Percentiles rank a stretch among this genome's conserved stretches.
Evolutionary conservation across 176 grass and related monocot species (phyloP).

Genomic region (Typha latifolia): DNA sequence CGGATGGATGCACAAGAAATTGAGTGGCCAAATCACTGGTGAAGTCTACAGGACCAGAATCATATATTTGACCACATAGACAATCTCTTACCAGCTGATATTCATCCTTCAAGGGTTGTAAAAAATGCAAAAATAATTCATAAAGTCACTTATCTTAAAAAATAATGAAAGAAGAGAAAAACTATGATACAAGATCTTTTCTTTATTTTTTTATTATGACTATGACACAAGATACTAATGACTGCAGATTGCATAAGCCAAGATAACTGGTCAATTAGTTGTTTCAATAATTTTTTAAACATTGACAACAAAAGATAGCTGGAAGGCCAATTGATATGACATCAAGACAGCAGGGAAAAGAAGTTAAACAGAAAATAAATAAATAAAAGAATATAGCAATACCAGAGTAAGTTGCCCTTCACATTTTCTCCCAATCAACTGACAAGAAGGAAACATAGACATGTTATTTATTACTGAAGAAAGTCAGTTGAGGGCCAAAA

Average conservation of each 20-base stretch:
- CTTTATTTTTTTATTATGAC: too few relatives aligned
- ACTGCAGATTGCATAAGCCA: background rate
- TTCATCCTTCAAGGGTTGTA: slow-evolving; percentile 43
- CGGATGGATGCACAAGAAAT: slow-evolving; percentile 77
- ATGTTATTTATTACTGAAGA: slow-evolving; percentile 5
- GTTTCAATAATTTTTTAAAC: background rate
- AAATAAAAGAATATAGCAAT: slow-evolving; percentile 16
- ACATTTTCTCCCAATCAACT: slow-evolving; percentile 64
- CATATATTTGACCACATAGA: slow-evolving; percentile 81
- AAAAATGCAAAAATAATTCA: slow-evolving; percentile 1
- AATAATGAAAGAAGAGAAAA: too few relatives aligned
- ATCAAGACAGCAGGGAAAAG: too few relatives aligned
- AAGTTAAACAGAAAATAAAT: background rate
- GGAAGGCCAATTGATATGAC: too few relatives aligned
- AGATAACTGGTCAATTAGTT: background rate
- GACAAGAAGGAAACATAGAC: slow-evolving; percentile 18
- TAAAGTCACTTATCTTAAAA: too few relatives aligned
- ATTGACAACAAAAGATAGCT: background rate
- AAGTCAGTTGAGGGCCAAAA: background rate
- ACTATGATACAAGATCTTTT: too few relatives aligned
- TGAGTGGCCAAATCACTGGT: slow-evolving; percentile 81
- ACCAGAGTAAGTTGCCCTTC: slow-evolving; percentile 63
- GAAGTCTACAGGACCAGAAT: slow-evolving; percentile 87
- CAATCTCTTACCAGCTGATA: slow-evolving; percentile 77
- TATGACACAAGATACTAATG: background rate